Conservation (phyloP, 257 asterid genomes). For the Capsicum pubescens region DNA sequence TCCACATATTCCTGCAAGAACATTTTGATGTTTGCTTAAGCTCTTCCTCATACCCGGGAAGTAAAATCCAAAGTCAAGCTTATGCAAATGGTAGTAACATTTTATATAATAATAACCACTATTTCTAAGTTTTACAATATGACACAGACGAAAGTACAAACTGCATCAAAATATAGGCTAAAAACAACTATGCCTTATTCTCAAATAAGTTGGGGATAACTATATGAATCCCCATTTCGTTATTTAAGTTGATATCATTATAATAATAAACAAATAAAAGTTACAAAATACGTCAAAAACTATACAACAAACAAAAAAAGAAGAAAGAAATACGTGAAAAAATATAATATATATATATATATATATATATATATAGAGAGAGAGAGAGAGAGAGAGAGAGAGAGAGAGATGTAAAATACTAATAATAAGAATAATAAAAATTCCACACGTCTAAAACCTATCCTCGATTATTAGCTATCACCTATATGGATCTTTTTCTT, state of each 20-base stretch:
- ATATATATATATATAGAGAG: too few species aligned
- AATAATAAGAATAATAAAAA: not conserved
- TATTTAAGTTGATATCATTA: not conserved
- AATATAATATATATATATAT: too few species aligned
- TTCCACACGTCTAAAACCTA: not conserved
- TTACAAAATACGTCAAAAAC: not conserved
- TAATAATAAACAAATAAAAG: not conserved
- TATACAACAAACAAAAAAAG: not conserved
- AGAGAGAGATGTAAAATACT: too few species aligned
- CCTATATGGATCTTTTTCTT: not conserved
- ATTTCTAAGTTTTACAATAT: not conserved
- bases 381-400: too few species aligned
- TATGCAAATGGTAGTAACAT: slow-evolving; percentile 6
- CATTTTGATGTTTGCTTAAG: slow-evolving; percentile 23
- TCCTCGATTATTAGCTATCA: not conserved
- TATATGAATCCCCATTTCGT: not conserved
- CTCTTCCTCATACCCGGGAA: not conserved
- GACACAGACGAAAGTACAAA: not conserved
- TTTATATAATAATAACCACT: not conserved
- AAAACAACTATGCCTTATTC: not conserved
- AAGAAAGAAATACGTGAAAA: not conserved
- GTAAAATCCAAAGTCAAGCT: not conserved
- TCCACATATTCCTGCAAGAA: slow-evolving; percentile 75
- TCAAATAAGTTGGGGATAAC: not conserved
- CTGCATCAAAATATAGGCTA: slow-evolving; percentile 1